Evolutionary conservation across 73 alveolate genomes (phyloP).

Genomic region (Paramecium primaurelia): DNA sequence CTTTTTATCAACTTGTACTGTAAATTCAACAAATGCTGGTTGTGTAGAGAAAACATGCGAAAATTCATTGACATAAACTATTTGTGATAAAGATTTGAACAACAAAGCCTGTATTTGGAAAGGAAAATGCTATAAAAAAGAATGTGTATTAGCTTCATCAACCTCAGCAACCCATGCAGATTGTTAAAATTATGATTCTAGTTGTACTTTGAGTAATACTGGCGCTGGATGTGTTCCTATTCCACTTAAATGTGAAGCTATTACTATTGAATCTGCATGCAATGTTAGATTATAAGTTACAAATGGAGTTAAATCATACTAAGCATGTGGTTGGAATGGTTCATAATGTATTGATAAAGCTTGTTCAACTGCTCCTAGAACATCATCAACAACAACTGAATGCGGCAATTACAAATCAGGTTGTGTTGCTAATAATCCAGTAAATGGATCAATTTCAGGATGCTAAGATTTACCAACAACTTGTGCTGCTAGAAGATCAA

Average conservation of each 20-base stretch:
- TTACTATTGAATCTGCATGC: background rate
- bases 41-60: background rate
- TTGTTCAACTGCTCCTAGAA: background rate
- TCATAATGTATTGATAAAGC: background rate
- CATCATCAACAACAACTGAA: background rate
- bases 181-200: background rate
- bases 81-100: background rate
- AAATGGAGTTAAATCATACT: background rate
- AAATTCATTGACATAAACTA: background rate
- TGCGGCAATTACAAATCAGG: background rate
- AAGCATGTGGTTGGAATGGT: conserved; percentile 11
- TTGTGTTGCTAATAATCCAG: background rate
- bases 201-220: background rate
- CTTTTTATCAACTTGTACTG: conserved; percentile 14
- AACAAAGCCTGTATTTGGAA: background rate
- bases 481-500: background rate
- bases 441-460: background rate
- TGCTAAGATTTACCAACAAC: background rate
- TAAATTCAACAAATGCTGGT: background rate
- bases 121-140: background rate
- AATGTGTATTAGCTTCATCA: background rate
- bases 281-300: background rate
- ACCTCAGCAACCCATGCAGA: background rate
- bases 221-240: background rate
- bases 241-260: background rate